Evolutionary conservation across 441 rosid genomes (phyloP).

Genomic region (Theobroma grandiflorum): DNA sequence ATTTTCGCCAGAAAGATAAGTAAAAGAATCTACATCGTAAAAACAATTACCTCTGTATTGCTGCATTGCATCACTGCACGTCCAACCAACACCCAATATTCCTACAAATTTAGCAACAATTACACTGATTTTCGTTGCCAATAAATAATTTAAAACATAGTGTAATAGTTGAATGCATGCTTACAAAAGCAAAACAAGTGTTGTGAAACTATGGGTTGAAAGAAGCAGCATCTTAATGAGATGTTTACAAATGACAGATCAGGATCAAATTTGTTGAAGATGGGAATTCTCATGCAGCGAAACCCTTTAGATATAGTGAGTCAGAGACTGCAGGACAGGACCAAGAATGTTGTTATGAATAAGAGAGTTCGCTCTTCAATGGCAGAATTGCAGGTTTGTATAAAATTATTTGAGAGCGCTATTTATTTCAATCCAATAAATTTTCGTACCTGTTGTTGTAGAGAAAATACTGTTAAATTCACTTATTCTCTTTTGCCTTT

Average conservation of each 20-base stretch:
- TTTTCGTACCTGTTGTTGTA: not conserved
- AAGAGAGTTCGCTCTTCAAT: constrained; percentile 63
- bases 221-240: constrained; percentile 58
- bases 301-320: constrained; percentile 51
- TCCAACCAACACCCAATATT: constrained; percentile 99
- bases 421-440: constrained; percentile 4
- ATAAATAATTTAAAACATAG: not conserved
- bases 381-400: constrained; percentile 65
- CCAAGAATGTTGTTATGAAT: constrained; percentile 55
- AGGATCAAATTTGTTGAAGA: constrained; percentile 45
- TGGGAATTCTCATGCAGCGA: constrained; percentile 51
- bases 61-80: constrained; percentile 99
- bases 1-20: not conserved
- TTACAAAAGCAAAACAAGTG: constrained; percentile 47
- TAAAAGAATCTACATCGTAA: not conserved
- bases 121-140: not conserved
- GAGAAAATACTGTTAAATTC: not conserved
- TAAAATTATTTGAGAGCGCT: constrained; percentile 14
- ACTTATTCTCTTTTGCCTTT: not conserved
- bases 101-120: constrained; percentile 45
- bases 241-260: constrained; percentile 48
- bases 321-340: constrained; percentile 60
- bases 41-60: constrained; percentile 68
- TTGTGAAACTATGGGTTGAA: constrained; percentile 43
- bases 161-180: constrained; percentile 41